Evolutionary conservation across 169 alveolate species (phyloP).

Genomic region (Miamiensis avidus): DNA sequence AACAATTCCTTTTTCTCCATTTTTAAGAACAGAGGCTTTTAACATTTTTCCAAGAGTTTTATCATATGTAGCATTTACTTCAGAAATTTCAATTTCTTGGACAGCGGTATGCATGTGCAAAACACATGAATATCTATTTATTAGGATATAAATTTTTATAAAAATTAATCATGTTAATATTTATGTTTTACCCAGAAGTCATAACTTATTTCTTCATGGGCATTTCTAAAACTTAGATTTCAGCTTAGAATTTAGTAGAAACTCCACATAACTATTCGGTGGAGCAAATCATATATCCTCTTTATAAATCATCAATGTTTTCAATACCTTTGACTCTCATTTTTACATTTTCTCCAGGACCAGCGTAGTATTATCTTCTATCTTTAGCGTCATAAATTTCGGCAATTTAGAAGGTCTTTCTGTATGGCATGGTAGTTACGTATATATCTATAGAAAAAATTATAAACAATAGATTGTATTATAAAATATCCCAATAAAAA

Average conservation of each 20-base stretch:
- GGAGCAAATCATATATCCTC: conserved; percentile 96
- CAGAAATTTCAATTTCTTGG: conserved; percentile 82
- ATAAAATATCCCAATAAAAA: too few species aligned
- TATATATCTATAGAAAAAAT: conserved; percentile 30
- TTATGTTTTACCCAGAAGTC: conserved; percentile 97
- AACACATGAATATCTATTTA: conserved; percentile 89
- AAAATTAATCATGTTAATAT: too few species aligned
- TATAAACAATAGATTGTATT: too few species aligned
- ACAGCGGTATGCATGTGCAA: conserved; percentile 89
- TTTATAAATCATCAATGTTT: conserved; percentile 92
- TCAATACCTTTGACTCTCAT: conserved; percentile 88
- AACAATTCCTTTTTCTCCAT: conserved; percentile 62
- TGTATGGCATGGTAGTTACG: conserved; percentile 73
- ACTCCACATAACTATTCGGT: conserved; percentile 91
- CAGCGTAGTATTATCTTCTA: conserved; percentile 80
- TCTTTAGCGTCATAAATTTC: conserved; percentile 77
- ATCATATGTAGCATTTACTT: conserved; percentile 52
- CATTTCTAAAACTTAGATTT: conserved; percentile 89
- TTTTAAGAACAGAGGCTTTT: conserved; percentile 64
- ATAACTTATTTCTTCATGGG: conserved; percentile 93
- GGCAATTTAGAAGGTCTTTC: conserved; percentile 58
- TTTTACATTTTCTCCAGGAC: conserved; percentile 88
- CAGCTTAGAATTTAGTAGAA: conserved; percentile 90
- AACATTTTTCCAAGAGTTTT: conserved; percentile 58
- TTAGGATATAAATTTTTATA: too few species aligned